Evolutionary conservation across 805 yeast genomes (phyloP).

Genomic region (Dipodascus albidus): DNA sequence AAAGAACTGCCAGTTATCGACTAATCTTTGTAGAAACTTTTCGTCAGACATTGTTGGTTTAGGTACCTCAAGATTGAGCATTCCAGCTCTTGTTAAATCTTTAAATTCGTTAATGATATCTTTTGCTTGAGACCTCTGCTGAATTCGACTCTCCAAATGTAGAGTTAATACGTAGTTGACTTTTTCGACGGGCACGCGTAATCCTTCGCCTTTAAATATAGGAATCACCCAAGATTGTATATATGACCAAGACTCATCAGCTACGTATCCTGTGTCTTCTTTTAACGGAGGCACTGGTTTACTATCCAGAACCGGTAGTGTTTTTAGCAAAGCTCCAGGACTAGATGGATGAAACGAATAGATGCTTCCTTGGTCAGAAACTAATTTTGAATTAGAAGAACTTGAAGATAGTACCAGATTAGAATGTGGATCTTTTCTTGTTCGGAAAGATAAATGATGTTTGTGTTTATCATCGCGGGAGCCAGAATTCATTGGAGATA

Average conservation of each 20-base stretch:
- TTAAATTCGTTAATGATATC: conserved; percentile 34
- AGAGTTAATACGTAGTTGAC: conserved; percentile 36
- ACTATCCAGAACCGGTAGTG: conserved; percentile 20
- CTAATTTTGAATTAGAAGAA: conserved; percentile 31
- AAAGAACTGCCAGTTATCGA: conserved; percentile 46
- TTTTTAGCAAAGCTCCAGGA: conserved; percentile 23
- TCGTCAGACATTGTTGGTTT: conserved; percentile 21
- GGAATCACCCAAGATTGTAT: conserved; percentile 34
- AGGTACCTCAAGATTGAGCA: conserved; percentile 21
- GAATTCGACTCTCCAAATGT: conserved; percentile 29
- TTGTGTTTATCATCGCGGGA: conserved; percentile 15
- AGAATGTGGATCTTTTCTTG: conserved; percentile 28
- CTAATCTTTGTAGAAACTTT: conserved; percentile 19
- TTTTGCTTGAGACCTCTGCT: conserved; percentile 27
- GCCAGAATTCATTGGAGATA: conserved; percentile 7
- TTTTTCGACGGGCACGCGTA: conserved; percentile 47
- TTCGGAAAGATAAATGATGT: conserved; percentile 28
- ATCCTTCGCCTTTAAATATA: conserved; percentile 36
- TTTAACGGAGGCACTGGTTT: conserved; percentile 17
- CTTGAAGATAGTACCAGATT: conserved; percentile 30
- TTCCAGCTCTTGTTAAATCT: conserved; percentile 34
- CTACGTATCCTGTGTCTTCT: conserved; percentile 26
- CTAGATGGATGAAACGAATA: conserved; percentile 30
- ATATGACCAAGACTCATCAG: conserved; percentile 41
- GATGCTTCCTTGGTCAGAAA: conserved; percentile 30